Conservation (phyloP, 2,329 filamentous ascomycete genomes). For the Monosporascus sp. region DNA sequence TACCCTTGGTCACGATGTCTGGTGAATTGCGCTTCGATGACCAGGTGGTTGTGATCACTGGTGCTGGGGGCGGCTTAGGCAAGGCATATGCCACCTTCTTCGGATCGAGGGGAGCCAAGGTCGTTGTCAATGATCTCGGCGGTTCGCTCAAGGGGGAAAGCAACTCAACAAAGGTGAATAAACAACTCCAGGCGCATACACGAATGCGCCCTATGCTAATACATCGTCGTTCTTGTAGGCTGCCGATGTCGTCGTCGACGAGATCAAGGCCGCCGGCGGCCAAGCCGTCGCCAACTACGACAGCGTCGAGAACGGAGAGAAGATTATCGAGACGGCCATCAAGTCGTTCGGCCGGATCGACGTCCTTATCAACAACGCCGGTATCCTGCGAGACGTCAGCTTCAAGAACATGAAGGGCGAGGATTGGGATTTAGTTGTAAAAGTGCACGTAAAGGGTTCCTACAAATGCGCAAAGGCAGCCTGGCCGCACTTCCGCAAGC, state of each 20-base stretch:
- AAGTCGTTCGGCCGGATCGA: conserved; percentile 81
- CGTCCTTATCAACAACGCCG: conserved; percentile 95
- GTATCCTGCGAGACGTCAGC: conserved; percentile 88
- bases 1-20: conserved; percentile 19
- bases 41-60: conserved; percentile 85
- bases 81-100: conserved; percentile 86
- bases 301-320: conserved; percentile 85
- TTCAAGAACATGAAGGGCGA: conserved; percentile 98
- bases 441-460: conserved; percentile 85
- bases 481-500: conserved; percentile 97
- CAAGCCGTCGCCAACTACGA: conserved; percentile 98
- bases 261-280: conserved; percentile 82
- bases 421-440: conserved; percentile 94
- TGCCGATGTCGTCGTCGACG: conserved; percentile 75
- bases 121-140: conserved; percentile 95
- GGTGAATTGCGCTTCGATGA: conserved; percentile 66
- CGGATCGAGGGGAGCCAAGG: conserved; percentile 82
- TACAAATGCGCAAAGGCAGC: conserved; percentile 95
- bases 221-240: conserved; percentile 43
- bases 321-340: conserved; percentile 87
- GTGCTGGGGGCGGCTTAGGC: conserved; percentile 76
- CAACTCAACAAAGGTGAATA: conserved; percentile 70
- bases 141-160: conserved; percentile 92
- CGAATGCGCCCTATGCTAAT: conserved; percentile 18
- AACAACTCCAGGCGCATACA: neutral